Percentiles rank a stretch among this genome's conserved stretches.
These are phyloP conservation scores for Plasmodium coatneyi DNA, from an alignment of 169 alveolate species.

Conservation along the genomic window DNA sequence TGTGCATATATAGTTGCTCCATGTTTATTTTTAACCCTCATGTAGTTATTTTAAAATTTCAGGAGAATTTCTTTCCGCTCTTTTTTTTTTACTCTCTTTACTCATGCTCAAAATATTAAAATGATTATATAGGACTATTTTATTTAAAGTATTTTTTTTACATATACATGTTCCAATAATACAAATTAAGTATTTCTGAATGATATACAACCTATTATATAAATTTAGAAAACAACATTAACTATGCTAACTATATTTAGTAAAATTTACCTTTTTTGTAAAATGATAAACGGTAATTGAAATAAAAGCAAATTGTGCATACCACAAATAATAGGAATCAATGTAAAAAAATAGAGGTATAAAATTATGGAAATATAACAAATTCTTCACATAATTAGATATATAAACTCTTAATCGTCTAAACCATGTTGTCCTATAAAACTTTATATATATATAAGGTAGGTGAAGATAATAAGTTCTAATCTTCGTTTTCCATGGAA, in stretches of 20 bases:
- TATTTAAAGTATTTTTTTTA: slow-evolving; percentile 7
- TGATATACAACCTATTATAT: not conserved
- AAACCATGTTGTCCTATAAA: not conserved
- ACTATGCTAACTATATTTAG: not conserved
- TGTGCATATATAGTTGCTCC: not conserved
- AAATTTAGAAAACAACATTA: not conserved
- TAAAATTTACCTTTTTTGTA: not conserved
- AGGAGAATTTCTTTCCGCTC: not conserved
- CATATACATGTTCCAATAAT: not conserved
- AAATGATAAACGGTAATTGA: not conserved
- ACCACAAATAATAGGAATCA: not conserved
- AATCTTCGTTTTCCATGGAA: not conserved
- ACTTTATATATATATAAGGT: not conserved
- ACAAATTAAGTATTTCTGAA: not conserved
- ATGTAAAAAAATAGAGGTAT: not conserved
- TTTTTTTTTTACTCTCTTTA: not conserved
- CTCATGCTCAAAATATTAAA: slow-evolving; percentile 9
- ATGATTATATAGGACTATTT: not conserved
- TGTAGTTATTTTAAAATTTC: slow-evolving; percentile 9
- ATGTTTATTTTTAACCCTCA: not conserved
- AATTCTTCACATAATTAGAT: not conserved
- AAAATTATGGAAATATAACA: not conserved
- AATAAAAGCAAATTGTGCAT: not conserved
- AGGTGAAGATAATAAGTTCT: not conserved
- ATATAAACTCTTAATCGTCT: not conserved